Evolutionary conservation across 495 filamentous ascomycete species (phyloP).

Genomic region (Bacidia gigantensis): DNA sequence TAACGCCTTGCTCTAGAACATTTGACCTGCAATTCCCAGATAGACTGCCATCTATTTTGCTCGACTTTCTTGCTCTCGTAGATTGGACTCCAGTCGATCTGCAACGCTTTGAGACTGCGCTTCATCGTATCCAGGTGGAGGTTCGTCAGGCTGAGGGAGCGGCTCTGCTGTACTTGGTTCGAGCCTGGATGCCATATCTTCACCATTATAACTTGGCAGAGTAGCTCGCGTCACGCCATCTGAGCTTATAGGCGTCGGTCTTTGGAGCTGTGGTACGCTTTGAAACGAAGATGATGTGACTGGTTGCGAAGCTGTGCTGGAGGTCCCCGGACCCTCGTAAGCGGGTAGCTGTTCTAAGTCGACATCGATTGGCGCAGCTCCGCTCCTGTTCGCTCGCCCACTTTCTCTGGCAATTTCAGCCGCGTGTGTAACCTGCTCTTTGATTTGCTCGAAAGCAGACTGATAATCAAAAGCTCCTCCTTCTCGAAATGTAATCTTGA

Average conservation of each 20-base stretch:
- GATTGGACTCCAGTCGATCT: conserved; percentile 35
- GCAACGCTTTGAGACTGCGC: conserved; percentile 69
- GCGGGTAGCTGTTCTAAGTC: conserved; percentile 75
- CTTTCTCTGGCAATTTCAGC: conserved; percentile 50
- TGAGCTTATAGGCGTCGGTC: conserved; percentile 12
- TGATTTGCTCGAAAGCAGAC: conserved; percentile 66
- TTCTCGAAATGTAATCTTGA: conserved; percentile 83
- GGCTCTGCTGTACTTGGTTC: conserved; percentile 1
- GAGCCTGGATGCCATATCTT: conserved; percentile 5
- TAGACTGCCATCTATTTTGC: background rate
- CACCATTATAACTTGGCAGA: conserved; percentile 12
- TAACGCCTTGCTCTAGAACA: background rate
- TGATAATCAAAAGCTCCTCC: conserved; percentile 91
- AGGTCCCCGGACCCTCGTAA: conserved; percentile 35
- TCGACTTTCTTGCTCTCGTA: background rate
- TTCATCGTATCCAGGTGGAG: conserved; percentile 88
- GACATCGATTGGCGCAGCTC: conserved; percentile 40
- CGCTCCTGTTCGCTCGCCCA: conserved; percentile 19
- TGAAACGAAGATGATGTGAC: background rate
- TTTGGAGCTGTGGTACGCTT: conserved; percentile 23
- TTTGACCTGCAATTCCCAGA: background rate
- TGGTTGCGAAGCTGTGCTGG: conserved; percentile 14
- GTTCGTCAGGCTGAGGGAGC: conserved; percentile 48
- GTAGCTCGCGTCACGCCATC: conserved; percentile 6
- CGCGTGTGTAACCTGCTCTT: conserved; percentile 67